Evolutionary conservation across 139 green algal genomes (phyloP).

Genomic region (Chlamydomonas incerta): DNA sequence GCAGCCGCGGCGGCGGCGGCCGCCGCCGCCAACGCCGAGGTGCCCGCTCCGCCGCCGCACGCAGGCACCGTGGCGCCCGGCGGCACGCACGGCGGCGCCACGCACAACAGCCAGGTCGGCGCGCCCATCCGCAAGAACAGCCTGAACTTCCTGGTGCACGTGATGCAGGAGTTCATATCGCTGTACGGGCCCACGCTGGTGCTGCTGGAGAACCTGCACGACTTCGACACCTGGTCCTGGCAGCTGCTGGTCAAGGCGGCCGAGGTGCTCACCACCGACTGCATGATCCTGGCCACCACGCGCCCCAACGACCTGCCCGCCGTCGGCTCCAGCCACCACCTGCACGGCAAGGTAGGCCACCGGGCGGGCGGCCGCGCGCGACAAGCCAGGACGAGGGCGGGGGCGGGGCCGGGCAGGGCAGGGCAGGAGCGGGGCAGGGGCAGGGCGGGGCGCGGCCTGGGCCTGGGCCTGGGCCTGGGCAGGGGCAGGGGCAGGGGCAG

Average conservation of each 20-base stretch:
- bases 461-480: too few relatives aligned
- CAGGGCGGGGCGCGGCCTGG: too few relatives aligned
- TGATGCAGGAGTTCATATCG: slow-evolving; percentile 59
- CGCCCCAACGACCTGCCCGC: slow-evolving; percentile 59
- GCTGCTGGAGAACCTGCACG: slow-evolving; percentile 81
- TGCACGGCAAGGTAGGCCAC: slow-evolving; percentile 56
- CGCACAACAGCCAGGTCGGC: slow-evolving; percentile 25
- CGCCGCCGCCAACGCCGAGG: not conserved
- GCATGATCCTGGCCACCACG: slow-evolving; percentile 69
- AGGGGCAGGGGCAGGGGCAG: too few relatives aligned
- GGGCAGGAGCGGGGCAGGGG: too few relatives aligned
- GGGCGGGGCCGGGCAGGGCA: too few relatives aligned
- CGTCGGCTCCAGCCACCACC: slow-evolving; percentile 43
- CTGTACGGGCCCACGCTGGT: slow-evolving; percentile 73
- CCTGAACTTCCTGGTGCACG: slow-evolving; percentile 61
- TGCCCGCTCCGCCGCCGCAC: not conserved
- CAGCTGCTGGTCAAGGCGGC: slow-evolving; percentile 66
- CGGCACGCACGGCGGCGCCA: not conserved
- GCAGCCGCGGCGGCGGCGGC: not conserved
- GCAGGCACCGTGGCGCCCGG: too few relatives aligned
- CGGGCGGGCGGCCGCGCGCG: too few relatives aligned
- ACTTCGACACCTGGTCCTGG: slow-evolving; percentile 79
- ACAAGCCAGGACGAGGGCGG: too few relatives aligned
- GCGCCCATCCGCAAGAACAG: slow-evolving; percentile 45
- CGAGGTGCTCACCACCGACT: slow-evolving; percentile 48